A percentile compares a stretch with the other conserved stretches of the same genome.
phyloP scores from a whole-genome alignment of 208 protist species.

The Porcisia hertigi region DNA sequence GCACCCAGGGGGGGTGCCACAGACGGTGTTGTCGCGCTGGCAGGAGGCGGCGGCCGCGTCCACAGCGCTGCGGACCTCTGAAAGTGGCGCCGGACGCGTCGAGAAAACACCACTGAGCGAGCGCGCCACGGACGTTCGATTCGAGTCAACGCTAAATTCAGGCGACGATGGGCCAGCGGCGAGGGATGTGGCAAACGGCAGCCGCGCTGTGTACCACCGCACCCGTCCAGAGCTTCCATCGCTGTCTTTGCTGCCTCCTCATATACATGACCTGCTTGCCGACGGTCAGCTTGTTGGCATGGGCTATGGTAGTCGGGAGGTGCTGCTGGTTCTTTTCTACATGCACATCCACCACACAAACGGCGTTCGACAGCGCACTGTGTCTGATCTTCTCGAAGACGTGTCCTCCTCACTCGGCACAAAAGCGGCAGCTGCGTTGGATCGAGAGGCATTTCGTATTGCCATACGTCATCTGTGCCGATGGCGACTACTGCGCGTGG shows the following conservation, averaged over 20 bases:
- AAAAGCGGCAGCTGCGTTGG: constrained; percentile 59
- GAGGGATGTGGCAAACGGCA: background rate
- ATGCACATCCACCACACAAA: constrained; percentile 54
- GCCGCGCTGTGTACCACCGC: background rate
- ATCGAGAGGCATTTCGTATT: constrained; percentile 51
- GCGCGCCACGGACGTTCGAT: background rate
- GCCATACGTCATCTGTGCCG: constrained; percentile 58
- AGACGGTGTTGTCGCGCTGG: constrained; percentile 8
- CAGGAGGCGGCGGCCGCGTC: constrained; percentile 1
- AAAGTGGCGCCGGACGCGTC: background rate
- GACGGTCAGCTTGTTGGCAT: constrained; percentile 55
- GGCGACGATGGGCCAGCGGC: background rate
- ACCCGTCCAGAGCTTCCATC: constrained; percentile 3
- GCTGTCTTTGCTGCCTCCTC: constrained; percentile 31
- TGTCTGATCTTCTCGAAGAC: constrained; percentile 74
- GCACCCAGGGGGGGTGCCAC: constrained; percentile 10
- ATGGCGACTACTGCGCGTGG: constrained; percentile 48
- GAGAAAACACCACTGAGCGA: background rate
- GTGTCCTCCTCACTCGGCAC: constrained; percentile 73
- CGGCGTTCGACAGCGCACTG: constrained; percentile 45
- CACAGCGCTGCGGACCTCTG: background rate
- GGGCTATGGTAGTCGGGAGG: constrained; percentile 61
- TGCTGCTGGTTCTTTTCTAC: constrained; percentile 61
- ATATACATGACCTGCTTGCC: constrained; percentile 53
- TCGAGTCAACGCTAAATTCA: background rate